Percentiles rank a stretch among this genome's conserved stretches.
phyloP scores from a whole-genome alignment of 2,329 filamentous ascomycete species.

The Penicillium oxalicum region DNA sequence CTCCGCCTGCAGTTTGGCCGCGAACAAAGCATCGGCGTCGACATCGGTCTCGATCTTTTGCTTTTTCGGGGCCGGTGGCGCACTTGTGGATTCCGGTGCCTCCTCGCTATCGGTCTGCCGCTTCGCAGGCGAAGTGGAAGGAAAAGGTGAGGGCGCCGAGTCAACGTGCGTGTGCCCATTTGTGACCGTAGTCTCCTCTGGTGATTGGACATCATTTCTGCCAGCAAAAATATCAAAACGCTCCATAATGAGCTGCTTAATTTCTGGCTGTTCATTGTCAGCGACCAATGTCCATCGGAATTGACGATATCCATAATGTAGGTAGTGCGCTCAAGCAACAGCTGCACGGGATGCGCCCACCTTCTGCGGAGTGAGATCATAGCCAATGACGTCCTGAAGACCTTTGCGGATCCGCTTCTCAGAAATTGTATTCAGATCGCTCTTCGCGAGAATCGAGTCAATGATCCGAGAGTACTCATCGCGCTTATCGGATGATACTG shows the following conservation, averaged over 20 bases:
- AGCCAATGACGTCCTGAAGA: constrained; percentile 54
- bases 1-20: constrained; percentile 83
- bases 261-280: constrained; percentile 50
- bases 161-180: constrained; percentile 32
- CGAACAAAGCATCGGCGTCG: constrained; percentile 80
- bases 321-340: neutral
- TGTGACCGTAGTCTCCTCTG: constrained; percentile 24
- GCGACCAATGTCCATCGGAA: neutral
- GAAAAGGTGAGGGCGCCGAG: constrained; percentile 26
- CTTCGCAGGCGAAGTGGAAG: constrained; percentile 36
- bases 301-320: neutral
- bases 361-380: constrained; percentile 59
- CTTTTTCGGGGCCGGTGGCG: constrained; percentile 52
- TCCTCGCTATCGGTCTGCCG: constrained; percentile 39
- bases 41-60: constrained; percentile 55
- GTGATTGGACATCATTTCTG: constrained; percentile 34
- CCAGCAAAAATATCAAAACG: constrained; percentile 64
- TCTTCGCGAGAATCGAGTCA: constrained; percentile 54
- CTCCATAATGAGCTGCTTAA: constrained; percentile 66
- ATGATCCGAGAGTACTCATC: constrained; percentile 54
- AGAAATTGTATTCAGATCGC: constrained; percentile 59
- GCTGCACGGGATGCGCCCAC: constrained; percentile 33
- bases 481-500: constrained; percentile 47
- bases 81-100: constrained; percentile 33
- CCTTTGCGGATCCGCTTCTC: constrained; percentile 61